phyloP scores from a whole-genome alignment of 805 yeast species.

The Komagataella populi region DNA sequence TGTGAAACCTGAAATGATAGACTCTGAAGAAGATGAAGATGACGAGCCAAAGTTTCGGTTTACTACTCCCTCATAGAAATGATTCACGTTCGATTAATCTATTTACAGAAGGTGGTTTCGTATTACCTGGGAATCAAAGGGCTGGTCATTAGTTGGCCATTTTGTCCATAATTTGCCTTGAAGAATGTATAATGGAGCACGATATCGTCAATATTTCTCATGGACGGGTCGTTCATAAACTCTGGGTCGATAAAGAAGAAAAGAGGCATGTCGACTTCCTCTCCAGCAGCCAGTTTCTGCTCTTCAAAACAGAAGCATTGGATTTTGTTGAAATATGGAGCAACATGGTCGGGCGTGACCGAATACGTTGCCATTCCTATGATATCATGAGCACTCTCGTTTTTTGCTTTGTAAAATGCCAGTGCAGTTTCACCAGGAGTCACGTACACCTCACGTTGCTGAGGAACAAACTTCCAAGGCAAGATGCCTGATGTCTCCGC shows the following conservation, averaged over 20 bases:
- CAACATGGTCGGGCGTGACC: constrained; percentile 92
- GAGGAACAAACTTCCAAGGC: constrained; percentile 94
- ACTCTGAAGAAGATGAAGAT: neutral
- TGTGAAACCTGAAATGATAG: neutral
- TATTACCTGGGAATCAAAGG: neutral
- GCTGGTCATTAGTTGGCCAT: neutral
- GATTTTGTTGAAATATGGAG: constrained; percentile 91
- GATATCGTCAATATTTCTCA: constrained; percentile 83
- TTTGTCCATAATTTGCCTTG: constrained; percentile 24
- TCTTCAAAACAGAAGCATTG: constrained; percentile 98
- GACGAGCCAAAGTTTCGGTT: neutral
- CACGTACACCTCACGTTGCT: constrained; percentile 83
- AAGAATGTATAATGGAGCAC: constrained; percentile 89
- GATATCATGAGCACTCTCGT: constrained; percentile 73
- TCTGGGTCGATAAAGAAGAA: constrained; percentile 96
- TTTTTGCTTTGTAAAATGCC: constrained; percentile 89
- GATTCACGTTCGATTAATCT: too few species aligned
- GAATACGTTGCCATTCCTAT: constrained; percentile 98
- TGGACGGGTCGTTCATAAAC: constrained; percentile 81
- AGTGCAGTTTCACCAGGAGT: constrained; percentile 97
- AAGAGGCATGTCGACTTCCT: constrained; percentile 97
- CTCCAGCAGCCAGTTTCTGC: constrained; percentile 86
- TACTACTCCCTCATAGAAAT: neutral
- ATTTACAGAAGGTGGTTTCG: neutral
- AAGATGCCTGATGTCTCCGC: constrained; percentile 82